Conservation (phyloP, 2,329 filamentous ascomycete species). For the Paecilomyces fulvus region DNA sequence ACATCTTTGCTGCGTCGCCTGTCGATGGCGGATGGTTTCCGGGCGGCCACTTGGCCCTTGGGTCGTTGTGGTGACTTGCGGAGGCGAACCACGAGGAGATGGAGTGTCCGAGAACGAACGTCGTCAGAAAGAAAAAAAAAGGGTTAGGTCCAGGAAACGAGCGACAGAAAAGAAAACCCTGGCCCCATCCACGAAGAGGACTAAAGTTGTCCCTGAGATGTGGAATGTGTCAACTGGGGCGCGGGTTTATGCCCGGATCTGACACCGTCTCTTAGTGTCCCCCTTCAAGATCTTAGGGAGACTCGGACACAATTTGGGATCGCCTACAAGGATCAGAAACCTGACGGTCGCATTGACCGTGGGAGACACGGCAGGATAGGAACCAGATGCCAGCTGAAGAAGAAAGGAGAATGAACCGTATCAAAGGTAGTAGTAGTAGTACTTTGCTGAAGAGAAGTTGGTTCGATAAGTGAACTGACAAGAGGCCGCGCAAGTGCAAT, state of each 20-base stretch:
- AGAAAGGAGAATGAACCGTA: not conserved
- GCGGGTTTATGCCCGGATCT: not conserved
- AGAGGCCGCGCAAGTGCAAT: not conserved
- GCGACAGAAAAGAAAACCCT: not conserved
- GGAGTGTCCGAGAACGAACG: not conserved
- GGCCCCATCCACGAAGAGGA: not conserved
- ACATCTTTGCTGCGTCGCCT: conserved; percentile 12
- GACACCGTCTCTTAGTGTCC: not conserved
- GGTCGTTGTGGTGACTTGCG: not conserved
- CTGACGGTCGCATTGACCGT: not conserved
- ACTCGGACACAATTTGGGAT: not conserved
- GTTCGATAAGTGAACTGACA: too few relatives aligned
- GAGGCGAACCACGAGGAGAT: not conserved
- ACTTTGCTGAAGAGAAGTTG: not conserved
- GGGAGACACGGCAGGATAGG: not conserved
- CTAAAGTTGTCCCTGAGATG: not conserved
- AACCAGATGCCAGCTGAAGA: not conserved
- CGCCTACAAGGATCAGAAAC: not conserved
- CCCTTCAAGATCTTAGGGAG: not conserved
- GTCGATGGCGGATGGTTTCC: not conserved
- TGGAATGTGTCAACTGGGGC: not conserved
- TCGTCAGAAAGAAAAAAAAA: not conserved
- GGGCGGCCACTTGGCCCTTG: not conserved
- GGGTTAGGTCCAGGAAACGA: not conserved
- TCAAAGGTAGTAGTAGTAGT: too few relatives aligned